Base-by-base conservation (phyloP, 2,329 filamentous ascomycete genomes). In the Lasiodiplodia sp. region DNA sequence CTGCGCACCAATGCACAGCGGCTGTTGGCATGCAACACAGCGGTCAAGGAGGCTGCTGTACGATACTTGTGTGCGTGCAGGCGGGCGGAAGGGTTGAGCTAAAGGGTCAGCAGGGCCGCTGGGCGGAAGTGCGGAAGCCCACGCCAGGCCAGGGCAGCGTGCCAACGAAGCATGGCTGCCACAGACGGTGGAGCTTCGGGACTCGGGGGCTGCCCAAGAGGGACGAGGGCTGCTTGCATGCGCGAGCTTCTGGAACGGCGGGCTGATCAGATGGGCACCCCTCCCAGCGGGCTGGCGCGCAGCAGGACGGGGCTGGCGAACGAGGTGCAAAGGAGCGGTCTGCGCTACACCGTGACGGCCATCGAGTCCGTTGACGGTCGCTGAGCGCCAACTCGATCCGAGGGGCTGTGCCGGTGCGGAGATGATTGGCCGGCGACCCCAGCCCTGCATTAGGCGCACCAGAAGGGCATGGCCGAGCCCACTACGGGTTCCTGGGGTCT, bases 401-500 rank as follows among this genome's bases (percentile, higher is more conserved):
- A 65, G 62, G 47, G 63, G 63, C 49, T 44, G 37, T 66, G 63
- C 49, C 37, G 23, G 37, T 7, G 28, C 62, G 62, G 28, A 18
- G 37, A 14, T 53, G 49, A 65, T 65, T 53, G 62, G 60, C 14
- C 25, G 47, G 7, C 7, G 34, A 28, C 34, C 34, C n/a, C 63
- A 56, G 63, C 63, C 63, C 51, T 66, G 63, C 51, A 66, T 66
- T 56, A 66, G 47, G 49, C 21, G 62, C 31, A 25, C 62, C 47
- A 65, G 47, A 55, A 18, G 7, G 49, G 62, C 47, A 53, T 44
- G 60, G 44, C 11, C 62, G 53, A 51, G 62, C 49, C 62, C 47
- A 53, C 49, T 55, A 31, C 14, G 44, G 49, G 49, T 65, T 44
- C 62, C 51, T 56, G 63, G 63, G 44, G n/a, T 21, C 47, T 60